These are phyloP conservation scores for Tieghemostelium lacteum DNA, from an alignment of 78 protist genomes.

Conservation along the genomic window DNA sequence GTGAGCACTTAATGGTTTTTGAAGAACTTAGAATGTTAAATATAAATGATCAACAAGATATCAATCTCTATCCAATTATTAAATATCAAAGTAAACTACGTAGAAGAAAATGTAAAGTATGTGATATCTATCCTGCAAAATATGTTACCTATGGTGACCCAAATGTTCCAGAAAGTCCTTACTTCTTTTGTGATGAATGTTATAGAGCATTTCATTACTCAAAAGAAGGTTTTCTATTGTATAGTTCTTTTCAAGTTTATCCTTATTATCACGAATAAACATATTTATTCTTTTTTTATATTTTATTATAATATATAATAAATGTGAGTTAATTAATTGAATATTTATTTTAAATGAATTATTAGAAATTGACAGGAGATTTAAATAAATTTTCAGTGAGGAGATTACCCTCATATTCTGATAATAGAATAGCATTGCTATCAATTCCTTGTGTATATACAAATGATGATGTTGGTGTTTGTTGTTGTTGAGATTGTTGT, in stretches of 20 bases:
- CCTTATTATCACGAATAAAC: constrained; percentile 79
- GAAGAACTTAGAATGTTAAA: constrained; percentile 13
- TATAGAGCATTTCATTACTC: constrained; percentile 67
- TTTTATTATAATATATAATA: not conserved
- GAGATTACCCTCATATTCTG: no score
- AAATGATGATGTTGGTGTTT: no score
- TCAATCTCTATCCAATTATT: constrained; percentile 21
- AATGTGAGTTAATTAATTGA: not conserved
- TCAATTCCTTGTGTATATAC: no score
- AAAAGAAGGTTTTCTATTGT: constrained; percentile 43
- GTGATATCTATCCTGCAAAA: constrained; percentile 79
- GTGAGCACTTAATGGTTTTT: constrained; percentile 38
- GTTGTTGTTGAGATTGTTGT: no score
- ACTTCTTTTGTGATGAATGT: constrained; percentile 77
- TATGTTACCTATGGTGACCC: constrained; percentile 71
- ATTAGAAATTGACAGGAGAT: no score
- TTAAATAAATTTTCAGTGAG: no score
- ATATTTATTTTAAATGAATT: no score
- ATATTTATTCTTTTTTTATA: no score
- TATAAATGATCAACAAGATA: not conserved
- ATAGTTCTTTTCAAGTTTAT: constrained; percentile 45
- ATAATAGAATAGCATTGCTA: no score
- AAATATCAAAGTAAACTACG: constrained; percentile 15
- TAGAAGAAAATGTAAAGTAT: constrained; percentile 67
- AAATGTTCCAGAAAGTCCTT: constrained; percentile 65